Conservation (phyloP, 805 yeast species). For the Metschnikowia borealis region DNA sequence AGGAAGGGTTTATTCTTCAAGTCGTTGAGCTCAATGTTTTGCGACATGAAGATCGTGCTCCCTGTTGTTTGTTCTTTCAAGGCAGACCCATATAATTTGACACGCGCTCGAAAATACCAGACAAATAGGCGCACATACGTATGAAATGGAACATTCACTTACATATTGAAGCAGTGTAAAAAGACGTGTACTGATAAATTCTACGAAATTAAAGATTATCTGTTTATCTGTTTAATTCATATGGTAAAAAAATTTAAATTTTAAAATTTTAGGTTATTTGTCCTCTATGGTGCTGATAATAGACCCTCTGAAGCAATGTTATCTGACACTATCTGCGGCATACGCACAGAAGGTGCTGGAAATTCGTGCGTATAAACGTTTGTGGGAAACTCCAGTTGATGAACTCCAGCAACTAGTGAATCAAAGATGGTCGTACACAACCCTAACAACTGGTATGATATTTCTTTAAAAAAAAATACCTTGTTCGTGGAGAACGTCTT, state of each 20-base stretch:
- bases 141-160: neutral
- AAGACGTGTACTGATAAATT: neutral
- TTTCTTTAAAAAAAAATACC: neutral
- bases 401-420: neutral
- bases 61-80: neutral
- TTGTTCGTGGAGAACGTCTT: neutral
- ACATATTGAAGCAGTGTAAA: too few species aligned
- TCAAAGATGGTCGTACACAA: constrained; percentile 58
- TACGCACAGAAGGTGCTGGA: constrained; percentile 4
- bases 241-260: too few species aligned
- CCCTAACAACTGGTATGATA: constrained; percentile 62
- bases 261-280: too few species aligned
- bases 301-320: neutral
- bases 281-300: neutral
- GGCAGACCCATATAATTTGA: neutral
- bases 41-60: constrained; percentile 8
- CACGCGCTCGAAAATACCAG: constrained; percentile 1
- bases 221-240: neutral
- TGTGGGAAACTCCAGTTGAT: neutral
- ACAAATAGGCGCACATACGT: neutral
- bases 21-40: constrained; percentile 16
- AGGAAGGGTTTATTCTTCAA: constrained; percentile 17
- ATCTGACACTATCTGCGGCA: neutral
- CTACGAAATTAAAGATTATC: neutral
- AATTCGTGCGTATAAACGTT: constrained; percentile 2